Evolutionary conservation across 148 eudicot genomes (phyloP).

Genomic region (Amaranthus palmeri): DNA sequence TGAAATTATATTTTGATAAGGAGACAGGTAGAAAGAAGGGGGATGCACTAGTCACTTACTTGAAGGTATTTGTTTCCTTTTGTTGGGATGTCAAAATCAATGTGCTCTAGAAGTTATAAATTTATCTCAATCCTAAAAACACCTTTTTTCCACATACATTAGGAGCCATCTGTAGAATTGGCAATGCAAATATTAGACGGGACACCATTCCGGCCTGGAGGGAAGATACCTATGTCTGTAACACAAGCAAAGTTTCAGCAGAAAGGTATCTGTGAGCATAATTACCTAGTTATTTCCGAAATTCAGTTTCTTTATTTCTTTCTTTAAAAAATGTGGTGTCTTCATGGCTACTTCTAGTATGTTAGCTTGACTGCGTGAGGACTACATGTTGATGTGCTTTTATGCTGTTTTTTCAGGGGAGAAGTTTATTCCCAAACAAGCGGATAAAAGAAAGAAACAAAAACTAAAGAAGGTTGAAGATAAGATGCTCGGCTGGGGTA

Average conservation of each 20-base stretch:
- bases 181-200: slow-evolving; percentile 89
- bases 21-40: slow-evolving; percentile 91
- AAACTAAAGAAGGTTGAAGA: slow-evolving; percentile 88
- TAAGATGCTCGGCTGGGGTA: slow-evolving; percentile 99
- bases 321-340: not conserved
- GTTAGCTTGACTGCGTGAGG: not conserved
- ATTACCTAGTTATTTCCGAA: not conserved
- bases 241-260: slow-evolving; percentile 90
- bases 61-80: slow-evolving; percentile 55
- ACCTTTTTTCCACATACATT: slow-evolving; percentile 11
- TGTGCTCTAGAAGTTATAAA: not conserved
- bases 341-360: not conserved
- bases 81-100: not conserved
- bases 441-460: slow-evolving; percentile 87
- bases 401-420: slow-evolving; percentile 55
- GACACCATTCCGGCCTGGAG: slow-evolving; percentile 77
- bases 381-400: slow-evolving; percentile 3
- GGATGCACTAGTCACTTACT: slow-evolving; percentile 87
- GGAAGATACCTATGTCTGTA: slow-evolving; percentile 70
- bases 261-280: slow-evolving; percentile 55
- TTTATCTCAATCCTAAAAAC: not conserved
- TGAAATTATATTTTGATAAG: slow-evolving; percentile 88
- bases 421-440: slow-evolving; percentile 73
- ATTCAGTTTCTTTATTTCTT: not conserved
- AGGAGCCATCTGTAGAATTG: slow-evolving; percentile 96